Base-by-base conservation (phyloP, 345 rosid species). In the Gossypium sturtianum region DNA sequence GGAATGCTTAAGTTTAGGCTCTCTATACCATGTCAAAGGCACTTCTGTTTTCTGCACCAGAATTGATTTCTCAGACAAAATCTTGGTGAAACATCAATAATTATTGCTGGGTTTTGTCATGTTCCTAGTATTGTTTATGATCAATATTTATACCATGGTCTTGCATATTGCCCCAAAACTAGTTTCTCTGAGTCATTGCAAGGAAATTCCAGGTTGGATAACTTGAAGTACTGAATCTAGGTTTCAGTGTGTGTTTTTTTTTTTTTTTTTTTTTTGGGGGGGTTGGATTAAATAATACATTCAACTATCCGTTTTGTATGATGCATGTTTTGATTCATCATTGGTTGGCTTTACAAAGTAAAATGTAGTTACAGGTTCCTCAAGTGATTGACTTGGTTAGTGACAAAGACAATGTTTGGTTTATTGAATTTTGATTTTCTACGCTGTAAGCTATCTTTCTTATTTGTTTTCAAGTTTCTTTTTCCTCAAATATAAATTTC, bases 91-190 rank as follows among this genome's bases (percentile, higher is more conserved):
- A 66, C 10, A 45, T 12, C 29, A 66, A 19, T 20, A 19, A 19
- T 44, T 9, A 65, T 43, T 65, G 52, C 27, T 43, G 29, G 16
- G 27, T 65, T 44, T 34, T 61, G 9, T 11, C n/a, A 3, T 65
- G 52, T 44, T 43, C 70, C 48, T 65, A 27, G 16, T 23, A 7
- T 64, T 64, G 68, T 65, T 44, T 65, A 44, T 65, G 70, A 64
- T 44, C 12, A 65, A 4, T 44, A 4, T 44, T 63, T 41, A 17
- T n/a, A 43, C 23, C 69, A 43, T 43, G 51, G 49, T 65, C 51
- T 65, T 65, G 27, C 19, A 65, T 41, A 47, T 43, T 65, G 9
- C 4, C 69, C 22, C 51, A 65, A 43, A 19, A 20, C 19, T 43
- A 43, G 25, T 11, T 43, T 43, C 10, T 19, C 54, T 20, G 52